Conservation (phyloP, 176 grass and related monocot genomes). For the Oryza glumipatula region DNA sequence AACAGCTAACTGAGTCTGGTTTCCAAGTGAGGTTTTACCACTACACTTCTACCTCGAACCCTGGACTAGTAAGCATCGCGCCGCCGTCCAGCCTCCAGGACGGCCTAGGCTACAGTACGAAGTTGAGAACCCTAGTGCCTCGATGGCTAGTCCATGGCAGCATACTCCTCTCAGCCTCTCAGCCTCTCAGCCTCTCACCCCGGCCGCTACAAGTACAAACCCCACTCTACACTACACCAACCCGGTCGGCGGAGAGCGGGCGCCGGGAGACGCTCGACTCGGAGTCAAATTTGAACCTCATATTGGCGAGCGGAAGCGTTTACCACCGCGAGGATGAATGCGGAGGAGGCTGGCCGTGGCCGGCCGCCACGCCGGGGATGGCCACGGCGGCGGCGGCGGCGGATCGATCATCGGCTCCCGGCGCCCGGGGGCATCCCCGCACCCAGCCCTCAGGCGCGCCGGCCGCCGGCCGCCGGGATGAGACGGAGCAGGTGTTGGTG, state of each 20-base stretch:
- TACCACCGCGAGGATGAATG: neutral
- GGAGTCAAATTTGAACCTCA: neutral
- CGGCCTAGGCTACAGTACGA: neutral
- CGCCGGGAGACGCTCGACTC: neutral
- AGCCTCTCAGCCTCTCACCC: neutral
- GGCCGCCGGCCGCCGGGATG: neutral
- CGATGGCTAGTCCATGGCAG: neutral
- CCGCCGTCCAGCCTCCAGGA: neutral
- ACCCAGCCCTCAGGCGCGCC: neutral
- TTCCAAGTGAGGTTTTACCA: neutral
- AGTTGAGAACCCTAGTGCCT: neutral
- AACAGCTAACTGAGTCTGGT: neutral
- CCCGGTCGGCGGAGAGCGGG: neutral
- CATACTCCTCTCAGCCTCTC: no score
- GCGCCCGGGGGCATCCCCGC: neutral
- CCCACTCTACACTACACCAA: neutral
- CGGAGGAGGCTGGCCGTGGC: neutral
- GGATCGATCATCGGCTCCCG: neutral
- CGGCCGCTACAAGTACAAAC: neutral
- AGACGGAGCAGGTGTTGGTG: neutral
- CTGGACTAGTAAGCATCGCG: neutral
- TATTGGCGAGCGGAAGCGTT: neutral
- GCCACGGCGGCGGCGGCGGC: neutral
- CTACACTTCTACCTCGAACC: neutral
- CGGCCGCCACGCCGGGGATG: neutral